Evolutionary conservation across 441 rosid species (phyloP).

Genomic region (Kokia cookei): DNA sequence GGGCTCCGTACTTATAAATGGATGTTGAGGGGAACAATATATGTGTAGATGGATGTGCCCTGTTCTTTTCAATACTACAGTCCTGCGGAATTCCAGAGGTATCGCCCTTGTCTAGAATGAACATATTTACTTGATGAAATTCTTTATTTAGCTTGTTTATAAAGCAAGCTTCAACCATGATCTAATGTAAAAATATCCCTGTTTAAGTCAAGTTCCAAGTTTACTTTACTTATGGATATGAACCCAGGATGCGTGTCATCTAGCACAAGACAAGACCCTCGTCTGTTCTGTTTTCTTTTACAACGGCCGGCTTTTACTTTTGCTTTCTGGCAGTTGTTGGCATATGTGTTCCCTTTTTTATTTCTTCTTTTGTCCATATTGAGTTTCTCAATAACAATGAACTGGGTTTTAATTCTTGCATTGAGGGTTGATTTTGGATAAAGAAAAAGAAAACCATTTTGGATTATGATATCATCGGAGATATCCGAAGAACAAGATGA

Average conservation of each 20-base stretch:
- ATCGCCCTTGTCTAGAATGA: too few species aligned
- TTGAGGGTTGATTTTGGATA: not conserved
- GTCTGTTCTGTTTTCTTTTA: not conserved
- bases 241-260: not conserved
- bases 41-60: too few species aligned
- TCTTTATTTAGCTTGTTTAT: not conserved
- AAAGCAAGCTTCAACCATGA: not conserved
- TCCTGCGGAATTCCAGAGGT: too few species aligned
- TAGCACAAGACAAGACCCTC: not conserved
- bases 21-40: too few species aligned
- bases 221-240: not conserved
- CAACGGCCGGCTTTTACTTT: conserved; percentile 12
- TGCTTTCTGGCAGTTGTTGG: not conserved
- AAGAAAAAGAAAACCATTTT: not conserved
- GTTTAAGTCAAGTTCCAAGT: not conserved
- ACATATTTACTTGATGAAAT: not conserved
- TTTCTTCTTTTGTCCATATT: not conserved
- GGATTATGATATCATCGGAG: conserved; percentile 24
- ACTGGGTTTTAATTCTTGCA: not conserved
- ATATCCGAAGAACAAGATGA: conserved; percentile 27
- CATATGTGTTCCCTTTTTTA: not conserved
- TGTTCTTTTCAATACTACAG: too few species aligned
- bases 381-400: not conserved
- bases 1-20: too few species aligned
- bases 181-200: not conserved